phyloP scores from a whole-genome alignment of 169 alveolate species.

The Plasmodium fragile region DNA sequence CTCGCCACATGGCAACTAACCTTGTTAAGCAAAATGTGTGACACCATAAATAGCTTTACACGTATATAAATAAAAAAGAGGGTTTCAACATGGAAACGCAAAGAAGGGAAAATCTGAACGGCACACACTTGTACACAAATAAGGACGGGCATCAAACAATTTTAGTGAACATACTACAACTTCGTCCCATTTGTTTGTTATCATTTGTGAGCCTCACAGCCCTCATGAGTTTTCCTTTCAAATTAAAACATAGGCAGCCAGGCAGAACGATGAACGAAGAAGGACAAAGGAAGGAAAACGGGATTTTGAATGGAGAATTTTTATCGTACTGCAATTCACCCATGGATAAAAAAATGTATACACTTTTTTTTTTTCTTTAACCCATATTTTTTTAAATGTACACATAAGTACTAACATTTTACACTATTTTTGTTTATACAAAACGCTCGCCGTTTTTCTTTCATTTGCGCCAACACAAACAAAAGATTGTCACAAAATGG shows the following conservation, averaged over 20 bases:
- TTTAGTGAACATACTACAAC: not conserved
- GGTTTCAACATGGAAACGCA: not conserved
- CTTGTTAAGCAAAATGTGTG: not conserved
- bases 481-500: not conserved
- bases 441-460: not conserved
- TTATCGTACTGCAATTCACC: not conserved
- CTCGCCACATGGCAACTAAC: not conserved
- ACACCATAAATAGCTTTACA: not conserved
- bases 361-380: too few relatives aligned
- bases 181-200: not conserved
- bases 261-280: not conserved
- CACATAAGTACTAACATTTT: not conserved
- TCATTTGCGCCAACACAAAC: not conserved
- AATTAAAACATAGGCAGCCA: not conserved
- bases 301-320: not conserved
- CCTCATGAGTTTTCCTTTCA: not conserved
- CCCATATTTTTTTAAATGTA: not conserved
- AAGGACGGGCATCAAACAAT: not conserved
- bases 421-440: not conserved
- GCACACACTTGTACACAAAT: not conserved
- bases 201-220: not conserved
- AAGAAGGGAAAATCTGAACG: not conserved
- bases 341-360: not conserved
- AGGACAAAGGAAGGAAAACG: not conserved
- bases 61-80: not conserved